Conservation (phyloP, 1,284 basidiomycete genomes). For the Sphaerobolus stellatus region DNA sequence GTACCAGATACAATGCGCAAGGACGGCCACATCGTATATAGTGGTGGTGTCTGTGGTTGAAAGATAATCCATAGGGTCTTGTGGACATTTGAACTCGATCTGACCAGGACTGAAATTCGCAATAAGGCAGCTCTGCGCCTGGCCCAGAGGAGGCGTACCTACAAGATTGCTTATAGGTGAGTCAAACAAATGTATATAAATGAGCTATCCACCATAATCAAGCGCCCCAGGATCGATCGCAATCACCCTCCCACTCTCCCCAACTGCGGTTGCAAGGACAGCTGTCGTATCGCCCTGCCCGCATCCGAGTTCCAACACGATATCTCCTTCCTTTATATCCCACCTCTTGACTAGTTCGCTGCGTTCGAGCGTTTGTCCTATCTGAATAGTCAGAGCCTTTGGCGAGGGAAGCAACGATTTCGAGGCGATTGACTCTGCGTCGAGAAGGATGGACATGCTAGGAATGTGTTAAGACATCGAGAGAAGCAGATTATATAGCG, state of each 20-base stretch:
- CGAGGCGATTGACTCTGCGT: no score
- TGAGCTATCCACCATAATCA: conserved; percentile 34
- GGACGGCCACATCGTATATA: conserved; percentile 37
- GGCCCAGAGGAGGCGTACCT: no score
- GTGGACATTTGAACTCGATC: conserved; percentile 25
- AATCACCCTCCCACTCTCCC: conserved; percentile 37
- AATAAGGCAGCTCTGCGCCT: no score
- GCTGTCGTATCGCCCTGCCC: conserved; percentile 45
- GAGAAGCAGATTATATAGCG: no score
- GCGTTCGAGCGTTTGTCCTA: conserved; percentile 36
- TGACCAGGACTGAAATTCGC: no score
- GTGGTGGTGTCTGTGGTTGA: no score
- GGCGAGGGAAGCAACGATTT: no score
- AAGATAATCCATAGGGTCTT: no score
- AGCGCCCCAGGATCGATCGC: conserved; percentile 41
- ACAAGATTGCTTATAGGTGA: no score
- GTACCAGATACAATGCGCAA: conserved; percentile 44
- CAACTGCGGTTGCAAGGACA: conserved; percentile 39
- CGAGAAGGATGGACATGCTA: no score
- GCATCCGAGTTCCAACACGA: conserved; percentile 43
- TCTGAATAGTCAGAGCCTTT: no score
- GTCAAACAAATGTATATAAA: conserved; percentile 24
- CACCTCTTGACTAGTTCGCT: conserved; percentile 34
- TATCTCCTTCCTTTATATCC: conserved; percentile 31
- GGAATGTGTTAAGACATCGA: no score